phyloP scores from a whole-genome alignment of 2,329 filamentous ascomycete species.

The Hymenoscyphus linearis region DNA sequence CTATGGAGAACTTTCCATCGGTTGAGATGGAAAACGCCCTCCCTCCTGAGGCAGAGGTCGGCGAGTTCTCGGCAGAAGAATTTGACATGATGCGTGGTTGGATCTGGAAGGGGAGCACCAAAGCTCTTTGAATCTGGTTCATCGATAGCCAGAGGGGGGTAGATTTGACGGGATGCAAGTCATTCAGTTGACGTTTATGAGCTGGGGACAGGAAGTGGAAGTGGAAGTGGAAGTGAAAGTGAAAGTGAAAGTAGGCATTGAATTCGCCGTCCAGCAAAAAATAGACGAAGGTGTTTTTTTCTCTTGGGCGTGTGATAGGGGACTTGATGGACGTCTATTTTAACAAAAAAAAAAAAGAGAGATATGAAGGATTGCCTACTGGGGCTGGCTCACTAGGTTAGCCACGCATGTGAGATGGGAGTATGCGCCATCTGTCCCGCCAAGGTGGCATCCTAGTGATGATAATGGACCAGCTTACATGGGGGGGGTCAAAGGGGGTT shows the following conservation, averaged over 20 bases:
- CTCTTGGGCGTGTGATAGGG: constrained; percentile 12
- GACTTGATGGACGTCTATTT: constrained; percentile 1
- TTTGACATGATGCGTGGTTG: constrained; percentile 26
- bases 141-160: constrained; percentile 14
- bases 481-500: constrained; percentile 1
- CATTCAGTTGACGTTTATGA: constrained; percentile 6
- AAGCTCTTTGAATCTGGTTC: constrained; percentile 4
- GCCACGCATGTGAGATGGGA: not conserved
- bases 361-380: not conserved
- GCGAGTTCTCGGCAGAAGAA: constrained; percentile 29
- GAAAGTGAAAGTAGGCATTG: no score
- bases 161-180: constrained; percentile 5
- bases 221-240: no score
- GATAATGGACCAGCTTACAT: not conserved
- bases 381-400: not conserved
- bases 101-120: not conserved
- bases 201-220: constrained; percentile 3
- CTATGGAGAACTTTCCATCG: constrained; percentile 30
- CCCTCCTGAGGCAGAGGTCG: constrained; percentile 23
- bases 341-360: not conserved
- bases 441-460: not conserved
- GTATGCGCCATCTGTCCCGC: constrained; percentile 16
- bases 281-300: constrained; percentile 2
- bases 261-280: constrained; percentile 13
- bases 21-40: constrained; percentile 29